These are phyloP conservation scores for Strobilomyces confusus DNA, from an alignment of 768 basidiomycete genomes.

Conservation along the genomic window DNA sequence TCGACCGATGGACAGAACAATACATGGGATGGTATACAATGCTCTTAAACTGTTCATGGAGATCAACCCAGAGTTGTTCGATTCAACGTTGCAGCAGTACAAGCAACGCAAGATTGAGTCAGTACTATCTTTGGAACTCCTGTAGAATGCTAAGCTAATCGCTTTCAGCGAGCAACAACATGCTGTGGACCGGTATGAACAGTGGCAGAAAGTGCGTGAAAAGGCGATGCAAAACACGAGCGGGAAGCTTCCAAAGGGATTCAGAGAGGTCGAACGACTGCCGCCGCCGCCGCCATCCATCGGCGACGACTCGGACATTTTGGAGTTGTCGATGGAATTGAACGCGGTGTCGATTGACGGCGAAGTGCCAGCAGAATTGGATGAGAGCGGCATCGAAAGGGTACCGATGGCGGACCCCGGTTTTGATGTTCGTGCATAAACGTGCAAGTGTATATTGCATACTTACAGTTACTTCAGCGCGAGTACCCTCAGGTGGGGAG, in stretches of 20 bases:
- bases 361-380: slow-evolving; percentile 59
- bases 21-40: slow-evolving; percentile 99
- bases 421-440: slow-evolving; percentile 60
- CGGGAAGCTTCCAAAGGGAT: slow-evolving; percentile 68
- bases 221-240: slow-evolving; percentile 68
- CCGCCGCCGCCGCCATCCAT: slow-evolving; percentile 76
- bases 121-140: slow-evolving; percentile 32
- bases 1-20: slow-evolving; percentile 59
- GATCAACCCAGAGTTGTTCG: slow-evolving; percentile 95
- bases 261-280: slow-evolving; percentile 61
- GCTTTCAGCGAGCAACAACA: slow-evolving; percentile 77
- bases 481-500: slow-evolving; percentile 64
- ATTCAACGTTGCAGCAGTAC: slow-evolving; percentile 90
- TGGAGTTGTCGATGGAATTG: slow-evolving; percentile 87
- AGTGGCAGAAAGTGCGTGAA: slow-evolving; percentile 85
- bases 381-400: slow-evolving; percentile 79
- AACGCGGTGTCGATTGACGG: slow-evolving; percentile 77
- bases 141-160: slow-evolving; percentile 1
- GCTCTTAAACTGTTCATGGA: slow-evolving; percentile 99
- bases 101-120: slow-evolving; percentile 84
- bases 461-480: slow-evolving; percentile 41
- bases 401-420: slow-evolving; percentile 93
- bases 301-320: slow-evolving; percentile 80
- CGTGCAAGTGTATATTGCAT: slow-evolving; percentile 9
- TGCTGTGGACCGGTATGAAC: slow-evolving; percentile 78